Evolutionary conservation across 2,329 filamentous ascomycete species (phyloP).

Genomic region (Chrysoporthe cubensis): DNA sequence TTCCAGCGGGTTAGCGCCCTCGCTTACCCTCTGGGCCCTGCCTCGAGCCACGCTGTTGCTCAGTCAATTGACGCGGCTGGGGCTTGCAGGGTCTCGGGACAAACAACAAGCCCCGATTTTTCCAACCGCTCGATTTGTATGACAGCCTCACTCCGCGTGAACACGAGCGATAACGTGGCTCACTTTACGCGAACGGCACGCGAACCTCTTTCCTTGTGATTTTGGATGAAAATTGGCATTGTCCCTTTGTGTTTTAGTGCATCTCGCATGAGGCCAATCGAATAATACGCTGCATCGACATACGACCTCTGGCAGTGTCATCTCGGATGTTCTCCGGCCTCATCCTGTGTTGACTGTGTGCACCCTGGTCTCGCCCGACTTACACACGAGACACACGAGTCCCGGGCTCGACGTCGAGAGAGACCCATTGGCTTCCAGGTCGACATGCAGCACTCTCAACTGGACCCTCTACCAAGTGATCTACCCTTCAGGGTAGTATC

Average conservation of each 20-base stretch:
- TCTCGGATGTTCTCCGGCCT: not conserved
- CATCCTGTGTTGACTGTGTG: not conserved
- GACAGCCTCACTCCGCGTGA: conserved; percentile 11
- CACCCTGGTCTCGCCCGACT: conserved; percentile 12
- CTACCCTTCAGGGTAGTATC: conserved; percentile 94
- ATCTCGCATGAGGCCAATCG: conserved; percentile 9
- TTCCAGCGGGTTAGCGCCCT: conserved; percentile 17
- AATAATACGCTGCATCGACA: not conserved
- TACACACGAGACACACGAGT: not conserved
- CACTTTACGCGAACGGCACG: conserved; percentile 28
- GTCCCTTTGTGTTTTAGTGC: not conserved
- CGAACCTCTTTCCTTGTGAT: conserved; percentile 15
- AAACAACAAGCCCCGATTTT: conserved; percentile 25
- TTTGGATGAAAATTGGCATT: not conserved
- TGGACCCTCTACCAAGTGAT: conserved; percentile 81
- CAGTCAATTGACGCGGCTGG: conserved; percentile 21
- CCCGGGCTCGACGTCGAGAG: conserved; percentile 7
- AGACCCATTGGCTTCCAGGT: not conserved
- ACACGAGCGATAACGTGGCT: conserved; percentile 18
- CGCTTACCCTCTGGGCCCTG: not conserved
- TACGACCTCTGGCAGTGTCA: conserved; percentile 10
- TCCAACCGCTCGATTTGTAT: not conserved
- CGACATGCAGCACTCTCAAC: conserved; percentile 75
- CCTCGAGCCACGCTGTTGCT: conserved; percentile 10
- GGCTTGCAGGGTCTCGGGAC: conserved; percentile 14